These are phyloP conservation scores for Cladosporium sp. DNA, from an alignment of 2,329 filamentous ascomycete genomes.

Conservation along the genomic window DNA sequence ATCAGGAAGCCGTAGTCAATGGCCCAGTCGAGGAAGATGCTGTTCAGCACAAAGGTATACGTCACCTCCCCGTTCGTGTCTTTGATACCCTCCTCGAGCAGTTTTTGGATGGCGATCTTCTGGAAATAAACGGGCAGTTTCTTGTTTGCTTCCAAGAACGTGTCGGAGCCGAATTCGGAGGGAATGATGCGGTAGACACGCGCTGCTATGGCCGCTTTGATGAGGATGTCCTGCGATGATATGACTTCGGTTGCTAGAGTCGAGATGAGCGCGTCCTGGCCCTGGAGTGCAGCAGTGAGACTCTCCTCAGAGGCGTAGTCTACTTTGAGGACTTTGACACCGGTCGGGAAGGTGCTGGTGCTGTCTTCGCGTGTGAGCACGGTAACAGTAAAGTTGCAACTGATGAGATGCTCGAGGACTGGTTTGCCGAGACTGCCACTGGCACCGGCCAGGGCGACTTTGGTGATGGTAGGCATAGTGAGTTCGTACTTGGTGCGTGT, in stretches of 20 bases:
- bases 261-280: conserved; percentile 42
- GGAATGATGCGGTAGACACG: conserved; percentile 45
- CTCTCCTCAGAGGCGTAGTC: conserved; percentile 35
- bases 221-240: conserved; percentile 32
- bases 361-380: conserved; percentile 34
- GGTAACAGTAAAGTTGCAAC: conserved; percentile 38
- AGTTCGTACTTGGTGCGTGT: neutral
- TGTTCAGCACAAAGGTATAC: conserved; percentile 39
- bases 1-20: conserved; percentile 35
- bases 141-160: conserved; percentile 29
- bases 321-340: conserved; percentile 32
- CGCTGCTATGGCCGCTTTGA: conserved; percentile 42
- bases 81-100: conserved; percentile 38
- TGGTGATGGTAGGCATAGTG: neutral
- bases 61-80: conserved; percentile 32
- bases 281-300: conserved; percentile 37
- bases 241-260: conserved; percentile 33
- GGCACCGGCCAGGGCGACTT: conserved; percentile 37
- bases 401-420: conserved; percentile 44
- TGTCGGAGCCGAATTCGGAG: conserved; percentile 44
- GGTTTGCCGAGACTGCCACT: conserved; percentile 45
- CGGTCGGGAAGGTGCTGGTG: conserved; percentile 29
- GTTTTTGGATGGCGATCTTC: conserved; percentile 31
- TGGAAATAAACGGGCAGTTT: conserved; percentile 39
- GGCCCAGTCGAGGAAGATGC: conserved; percentile 42